These are phyloP conservation scores for Salix viminalis DNA, from an alignment of 345 rosid genomes.

Conservation along the genomic window DNA sequence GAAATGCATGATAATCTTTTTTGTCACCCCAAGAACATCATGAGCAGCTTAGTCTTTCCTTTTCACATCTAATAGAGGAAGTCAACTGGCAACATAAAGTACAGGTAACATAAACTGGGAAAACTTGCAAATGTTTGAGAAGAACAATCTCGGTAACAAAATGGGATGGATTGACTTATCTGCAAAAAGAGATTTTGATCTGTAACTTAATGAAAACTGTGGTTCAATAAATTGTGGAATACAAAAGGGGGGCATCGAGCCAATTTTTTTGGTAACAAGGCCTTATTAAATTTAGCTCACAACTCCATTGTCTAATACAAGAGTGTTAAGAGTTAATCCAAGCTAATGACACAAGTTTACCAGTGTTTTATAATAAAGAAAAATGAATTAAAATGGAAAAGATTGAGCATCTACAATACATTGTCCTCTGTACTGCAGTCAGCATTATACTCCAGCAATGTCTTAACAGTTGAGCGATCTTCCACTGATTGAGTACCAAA, in stretches of 20 bases:
- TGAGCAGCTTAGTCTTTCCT: not conserved
- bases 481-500: conserved; percentile 88
- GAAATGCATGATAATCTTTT: not conserved
- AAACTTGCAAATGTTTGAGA: not conserved
- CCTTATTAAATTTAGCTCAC: not conserved
- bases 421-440: conserved; percentile 87
- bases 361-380: conserved; percentile 4
- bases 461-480: conserved; percentile 70
- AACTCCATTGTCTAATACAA: not conserved
- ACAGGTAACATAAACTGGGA: not conserved
- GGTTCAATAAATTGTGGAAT: not conserved
- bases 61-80: not conserved
- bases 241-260: not conserved
- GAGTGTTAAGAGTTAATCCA: not conserved
- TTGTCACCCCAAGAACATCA: not conserved
- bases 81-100: not conserved
- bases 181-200: not conserved
- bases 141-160: not conserved
- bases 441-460: conserved; percentile 77
- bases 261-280: not conserved
- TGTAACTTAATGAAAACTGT: not conserved
- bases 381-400: not conserved
- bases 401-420: conserved; percentile 31
- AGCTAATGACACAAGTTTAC: not conserved
- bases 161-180: not conserved